Evolutionary conservation across 305 asterid genomes (phyloP).

Genomic region (Fraxinus nigra): DNA sequence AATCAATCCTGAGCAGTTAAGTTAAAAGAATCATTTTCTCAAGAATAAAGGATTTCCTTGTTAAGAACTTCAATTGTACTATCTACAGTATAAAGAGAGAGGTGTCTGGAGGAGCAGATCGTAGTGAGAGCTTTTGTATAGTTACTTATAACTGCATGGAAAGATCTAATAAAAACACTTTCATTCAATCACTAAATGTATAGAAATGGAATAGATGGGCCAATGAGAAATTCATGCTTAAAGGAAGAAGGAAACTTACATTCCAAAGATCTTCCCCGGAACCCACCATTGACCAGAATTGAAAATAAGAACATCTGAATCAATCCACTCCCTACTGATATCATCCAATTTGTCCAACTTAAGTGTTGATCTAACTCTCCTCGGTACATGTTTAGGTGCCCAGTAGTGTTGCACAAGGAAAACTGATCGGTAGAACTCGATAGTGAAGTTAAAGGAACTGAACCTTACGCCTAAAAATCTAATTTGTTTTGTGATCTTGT

Average conservation of each 20-base stretch:
- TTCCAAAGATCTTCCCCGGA: slow-evolving; percentile 65
- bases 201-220: slow-evolving; percentile 11
- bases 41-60: background rate
- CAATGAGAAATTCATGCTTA: background rate
- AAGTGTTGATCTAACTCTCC: slow-evolving; percentile 58
- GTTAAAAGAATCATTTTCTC: background rate
- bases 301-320: slow-evolving; percentile 64
- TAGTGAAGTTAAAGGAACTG: slow-evolving; percentile 58
- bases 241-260: slow-evolving; percentile 38
- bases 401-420: slow-evolving; percentile 66
- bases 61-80: background rate
- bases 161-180: background rate
- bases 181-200: background rate
- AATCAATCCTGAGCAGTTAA: background rate
- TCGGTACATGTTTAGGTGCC: slow-evolving; percentile 57
- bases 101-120: background rate
- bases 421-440: slow-evolving; percentile 69
- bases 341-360: slow-evolving; percentile 57
- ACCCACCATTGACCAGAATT: slow-evolving; percentile 89
- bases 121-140: background rate
- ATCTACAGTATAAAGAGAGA: background rate
- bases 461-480: slow-evolving; percentile 67
- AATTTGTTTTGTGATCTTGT: slow-evolving; percentile 54
- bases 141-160: background rate
- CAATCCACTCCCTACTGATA: slow-evolving; percentile 61